Percentiles rank a stretch among this genome's conserved stretches.
Conservation (phyloP, 1,284 basidiomycete genomes). For the Cutaneotrichosporon sp. region DNA sequence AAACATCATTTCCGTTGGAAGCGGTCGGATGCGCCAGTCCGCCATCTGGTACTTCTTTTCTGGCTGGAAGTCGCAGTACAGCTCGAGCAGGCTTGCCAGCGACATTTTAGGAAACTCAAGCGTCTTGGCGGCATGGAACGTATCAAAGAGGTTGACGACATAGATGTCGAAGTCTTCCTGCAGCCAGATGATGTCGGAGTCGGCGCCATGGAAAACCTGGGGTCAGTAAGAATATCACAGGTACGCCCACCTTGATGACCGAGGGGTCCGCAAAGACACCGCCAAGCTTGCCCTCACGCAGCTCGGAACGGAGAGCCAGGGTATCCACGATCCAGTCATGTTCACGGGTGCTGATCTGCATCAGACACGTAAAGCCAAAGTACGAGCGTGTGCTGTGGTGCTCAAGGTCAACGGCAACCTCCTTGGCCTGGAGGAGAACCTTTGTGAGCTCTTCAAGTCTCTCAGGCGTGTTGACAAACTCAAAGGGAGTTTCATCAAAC, state of each 20-base stretch:
- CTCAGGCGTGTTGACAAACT: slow-evolving; percentile 63
- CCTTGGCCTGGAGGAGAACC: slow-evolving; percentile 60
- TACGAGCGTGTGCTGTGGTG: slow-evolving; percentile 84
- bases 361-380: slow-evolving; percentile 82
- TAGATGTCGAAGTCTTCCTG: slow-evolving; percentile 94
- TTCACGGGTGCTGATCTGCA: slow-evolving; percentile 83
- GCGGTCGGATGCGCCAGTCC: slow-evolving; percentile 91
- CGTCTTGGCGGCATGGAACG: slow-evolving; percentile 85
- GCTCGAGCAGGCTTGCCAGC: slow-evolving; percentile 76
- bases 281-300: slow-evolving; percentile 54
- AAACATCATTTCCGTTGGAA: slow-evolving; percentile 80
- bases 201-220: slow-evolving; percentile 88
- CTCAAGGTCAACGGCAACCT: slow-evolving; percentile 92
- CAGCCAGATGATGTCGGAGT: slow-evolving; percentile 91
- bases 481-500: slow-evolving; percentile 66
- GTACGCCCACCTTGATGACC: slow-evolving; percentile 69
- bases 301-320: slow-evolving; percentile 67
- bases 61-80: slow-evolving; percentile 84
- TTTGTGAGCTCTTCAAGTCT: slow-evolving; percentile 62
- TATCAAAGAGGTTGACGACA: slow-evolving; percentile 92
- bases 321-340: slow-evolving; percentile 86
- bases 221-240: neutral
- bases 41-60: slow-evolving; percentile 96
- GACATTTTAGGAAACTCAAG: slow-evolving; percentile 78
- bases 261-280: slow-evolving; percentile 72